Percentiles rank a stretch among this genome's conserved stretches.
Evolutionary conservation across 2,329 filamentous ascomycete genomes (phyloP).

Genomic region (Scytalidium sp.): DNA sequence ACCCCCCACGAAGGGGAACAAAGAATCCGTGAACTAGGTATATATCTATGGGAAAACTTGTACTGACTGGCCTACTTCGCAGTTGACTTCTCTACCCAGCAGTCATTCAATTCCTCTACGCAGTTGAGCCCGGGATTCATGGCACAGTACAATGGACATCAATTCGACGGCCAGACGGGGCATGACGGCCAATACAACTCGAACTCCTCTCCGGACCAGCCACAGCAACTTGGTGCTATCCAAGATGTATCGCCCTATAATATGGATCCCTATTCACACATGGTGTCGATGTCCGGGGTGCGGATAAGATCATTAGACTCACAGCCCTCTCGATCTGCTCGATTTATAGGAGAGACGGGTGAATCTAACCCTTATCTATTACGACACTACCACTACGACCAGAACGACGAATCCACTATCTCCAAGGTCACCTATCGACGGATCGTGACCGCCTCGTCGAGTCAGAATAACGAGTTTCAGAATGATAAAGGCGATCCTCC

Average conservation of each 20-base stretch:
- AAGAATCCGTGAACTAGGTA: neutral
- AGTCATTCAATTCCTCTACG: slow-evolving; percentile 16
- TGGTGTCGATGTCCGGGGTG: slow-evolving; percentile 15
- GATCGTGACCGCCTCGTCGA: slow-evolving; percentile 15
- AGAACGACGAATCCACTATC: slow-evolving; percentile 28
- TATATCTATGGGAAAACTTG: neutral
- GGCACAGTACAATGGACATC: slow-evolving; percentile 22
- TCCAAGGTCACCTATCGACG: slow-evolving; percentile 28
- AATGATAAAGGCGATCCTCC: slow-evolving; percentile 23
- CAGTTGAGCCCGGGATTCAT: slow-evolving; percentile 26
- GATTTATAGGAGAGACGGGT: slow-evolving; percentile 29
- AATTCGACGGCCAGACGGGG: slow-evolving; percentile 18
- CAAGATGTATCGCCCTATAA: slow-evolving; percentile 23
- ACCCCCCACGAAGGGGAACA: neutral
- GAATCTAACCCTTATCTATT: slow-evolving; percentile 29
- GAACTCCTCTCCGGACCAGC: slow-evolving; percentile 18
- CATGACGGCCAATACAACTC: slow-evolving; percentile 16
- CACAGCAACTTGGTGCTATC: slow-evolving; percentile 16
- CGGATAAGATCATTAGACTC: slow-evolving; percentile 24
- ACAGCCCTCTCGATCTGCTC: slow-evolving; percentile 20
- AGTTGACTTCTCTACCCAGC: slow-evolving; percentile 11
- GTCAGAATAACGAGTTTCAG: slow-evolving; percentile 15
- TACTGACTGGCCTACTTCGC: neutral
- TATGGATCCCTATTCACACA: slow-evolving; percentile 23
- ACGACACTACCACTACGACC: slow-evolving; percentile 25